Percentiles rank a stretch among this genome's conserved stretches.
Conservation (phyloP, 225 moss, liverwort and hornwort genomes). For the Lunularia cruciata region DNA sequence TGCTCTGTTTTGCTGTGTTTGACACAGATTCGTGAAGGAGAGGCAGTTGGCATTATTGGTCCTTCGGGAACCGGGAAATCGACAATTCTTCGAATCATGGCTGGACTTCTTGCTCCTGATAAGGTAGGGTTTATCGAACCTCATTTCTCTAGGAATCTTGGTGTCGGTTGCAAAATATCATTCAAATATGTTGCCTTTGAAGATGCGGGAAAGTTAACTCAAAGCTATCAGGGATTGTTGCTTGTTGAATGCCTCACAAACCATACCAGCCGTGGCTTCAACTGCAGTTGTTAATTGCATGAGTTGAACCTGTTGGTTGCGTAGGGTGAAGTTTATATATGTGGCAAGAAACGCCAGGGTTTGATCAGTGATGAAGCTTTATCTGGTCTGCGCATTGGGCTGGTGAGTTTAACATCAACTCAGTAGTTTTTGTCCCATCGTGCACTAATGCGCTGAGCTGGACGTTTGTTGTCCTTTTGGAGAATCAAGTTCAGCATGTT, state of each 20-base stretch:
- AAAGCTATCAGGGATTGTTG: too few species aligned
- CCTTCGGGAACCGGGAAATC: conserved; percentile 99
- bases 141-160: neutral
- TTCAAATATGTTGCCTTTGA: neutral
- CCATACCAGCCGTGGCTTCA: neutral
- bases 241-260: too few species aligned
- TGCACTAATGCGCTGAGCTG: neutral
- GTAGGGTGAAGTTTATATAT: conserved; percentile 88
- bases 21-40: conserved; percentile 74
- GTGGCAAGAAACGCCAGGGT: conserved; percentile 77
- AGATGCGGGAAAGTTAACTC: too few species aligned
- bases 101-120: conserved; percentile 91
- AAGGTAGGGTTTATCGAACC: conserved; percentile 45
- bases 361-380: conserved; percentile 78
- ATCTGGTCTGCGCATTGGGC: conserved; percentile 80
- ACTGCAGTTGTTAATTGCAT: neutral
- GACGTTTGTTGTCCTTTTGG: neutral
- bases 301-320: too few species aligned
- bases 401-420: conserved; percentile 71
- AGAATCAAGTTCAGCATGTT: too few species aligned
- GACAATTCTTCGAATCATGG: conserved; percentile 88
- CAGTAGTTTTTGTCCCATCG: too few species aligned
- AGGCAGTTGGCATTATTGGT: conserved; percentile 97
- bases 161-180: neutral
- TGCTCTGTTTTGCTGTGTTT: neutral